phyloP scores from a whole-genome alignment of 176 grass and related monocot genomes.

The Rhynchospora pubera region DNA sequence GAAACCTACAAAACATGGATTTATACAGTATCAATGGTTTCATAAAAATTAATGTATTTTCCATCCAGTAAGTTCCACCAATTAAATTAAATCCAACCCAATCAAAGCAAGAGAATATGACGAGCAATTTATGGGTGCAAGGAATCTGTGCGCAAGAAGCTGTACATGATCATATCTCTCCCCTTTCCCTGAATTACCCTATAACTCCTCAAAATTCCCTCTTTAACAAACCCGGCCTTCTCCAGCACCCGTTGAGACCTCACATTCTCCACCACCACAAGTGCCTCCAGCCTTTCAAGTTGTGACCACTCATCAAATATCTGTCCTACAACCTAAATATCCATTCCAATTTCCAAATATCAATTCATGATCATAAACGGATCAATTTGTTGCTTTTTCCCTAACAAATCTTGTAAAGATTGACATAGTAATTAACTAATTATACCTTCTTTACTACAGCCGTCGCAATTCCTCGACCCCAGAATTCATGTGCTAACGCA shows the following conservation, averaged over 20 bases:
- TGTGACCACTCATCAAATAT: constrained; percentile 40
- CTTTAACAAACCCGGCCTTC: constrained; percentile 49
- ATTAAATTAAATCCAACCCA: too few species aligned
- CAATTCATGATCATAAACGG: neutral
- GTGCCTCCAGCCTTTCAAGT: constrained; percentile 50
- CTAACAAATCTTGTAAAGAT: neutral
- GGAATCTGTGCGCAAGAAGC: too few species aligned
- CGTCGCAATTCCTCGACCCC: constrained; percentile 34
- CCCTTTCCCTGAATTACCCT: neutral
- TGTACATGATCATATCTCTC: neutral
- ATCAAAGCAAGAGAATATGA: too few species aligned
- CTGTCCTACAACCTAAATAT: constrained; percentile 19
- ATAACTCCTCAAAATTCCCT: constrained; percentile 37
- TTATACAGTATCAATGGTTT: too few species aligned
- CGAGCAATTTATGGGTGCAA: too few species aligned
- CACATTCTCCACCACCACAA: constrained; percentile 31
- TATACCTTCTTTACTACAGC: constrained; percentile 25
- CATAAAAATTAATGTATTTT: too few species aligned
- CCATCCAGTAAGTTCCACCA: too few species aligned
- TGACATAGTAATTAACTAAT: too few species aligned
- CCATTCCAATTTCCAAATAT: neutral
- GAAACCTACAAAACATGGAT: too few species aligned
- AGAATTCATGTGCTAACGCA: constrained; percentile 29
- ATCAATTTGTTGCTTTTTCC: neutral
- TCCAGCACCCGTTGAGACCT: constrained; percentile 48